phyloP scores from a whole-genome alignment of 140 eudicot genomes.

The Artemisia princeps region DNA sequence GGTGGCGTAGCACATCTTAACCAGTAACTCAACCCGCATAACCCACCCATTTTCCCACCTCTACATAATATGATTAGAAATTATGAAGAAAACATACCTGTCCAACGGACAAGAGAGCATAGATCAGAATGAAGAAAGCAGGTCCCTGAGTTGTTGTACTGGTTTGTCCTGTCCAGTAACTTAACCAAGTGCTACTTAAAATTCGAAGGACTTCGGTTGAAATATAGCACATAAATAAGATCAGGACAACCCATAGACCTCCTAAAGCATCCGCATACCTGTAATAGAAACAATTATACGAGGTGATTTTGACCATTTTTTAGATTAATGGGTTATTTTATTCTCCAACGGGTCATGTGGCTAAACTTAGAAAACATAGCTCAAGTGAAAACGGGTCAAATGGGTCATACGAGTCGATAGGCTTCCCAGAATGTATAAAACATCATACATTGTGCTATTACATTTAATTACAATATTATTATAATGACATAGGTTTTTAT shows the following conservation, averaged over 20 bases:
- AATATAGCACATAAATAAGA: conserved; percentile 59
- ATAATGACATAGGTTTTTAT: too few species aligned
- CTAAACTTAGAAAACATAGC: too few species aligned
- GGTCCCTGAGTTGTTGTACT: conserved; percentile 38
- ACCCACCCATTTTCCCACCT: background rate
- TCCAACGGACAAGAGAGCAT: conserved; percentile 67
- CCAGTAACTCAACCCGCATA: background rate
- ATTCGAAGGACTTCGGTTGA: conserved; percentile 68
- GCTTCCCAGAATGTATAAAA: background rate
- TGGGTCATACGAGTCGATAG: background rate
- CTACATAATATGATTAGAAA: conserved; percentile 1
- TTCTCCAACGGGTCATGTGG: too few species aligned
- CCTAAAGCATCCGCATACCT: conserved; percentile 86
- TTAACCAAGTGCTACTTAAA: conserved; percentile 91
- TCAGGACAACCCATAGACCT: conserved; percentile 77
- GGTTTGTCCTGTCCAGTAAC: conserved; percentile 78
- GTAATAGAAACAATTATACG: conserved; percentile 16
- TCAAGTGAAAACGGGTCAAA: background rate
- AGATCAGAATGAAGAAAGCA: conserved; percentile 54
- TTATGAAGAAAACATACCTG: conserved; percentile 46
- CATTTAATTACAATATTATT: too few species aligned
- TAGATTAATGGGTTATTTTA: too few species aligned
- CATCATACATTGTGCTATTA: background rate
- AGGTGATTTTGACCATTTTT: too few species aligned
- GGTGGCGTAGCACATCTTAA: background rate